Percentiles rank a stretch among this genome's conserved stretches.
These are phyloP conservation scores for Mariannaea sp. DNA, from an alignment of 2,329 filamentous ascomycete genomes.

Conservation along the genomic window DNA sequence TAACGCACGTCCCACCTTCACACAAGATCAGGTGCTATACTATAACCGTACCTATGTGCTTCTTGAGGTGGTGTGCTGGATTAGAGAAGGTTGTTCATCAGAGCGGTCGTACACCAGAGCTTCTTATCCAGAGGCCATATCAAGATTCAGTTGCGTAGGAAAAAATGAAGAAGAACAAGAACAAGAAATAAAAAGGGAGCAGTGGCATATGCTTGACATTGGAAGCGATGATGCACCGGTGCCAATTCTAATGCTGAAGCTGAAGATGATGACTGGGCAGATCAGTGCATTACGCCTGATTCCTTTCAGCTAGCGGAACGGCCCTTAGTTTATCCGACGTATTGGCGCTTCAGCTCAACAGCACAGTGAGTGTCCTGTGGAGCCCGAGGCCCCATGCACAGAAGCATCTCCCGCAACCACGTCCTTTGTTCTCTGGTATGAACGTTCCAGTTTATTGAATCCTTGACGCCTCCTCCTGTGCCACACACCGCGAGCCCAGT, in stretches of 20 bases:
- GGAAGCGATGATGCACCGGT: too few relatives aligned
- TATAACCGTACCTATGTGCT: not conserved
- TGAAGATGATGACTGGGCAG: too few relatives aligned
- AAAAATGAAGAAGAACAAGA: not conserved
- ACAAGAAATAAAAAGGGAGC: too few relatives aligned
- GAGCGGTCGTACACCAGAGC: not conserved
- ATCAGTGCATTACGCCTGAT: too few relatives aligned
- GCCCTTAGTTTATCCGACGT: constrained; percentile 18
- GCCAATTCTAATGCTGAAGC: too few relatives aligned
- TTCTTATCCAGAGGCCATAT: constrained; percentile 1
- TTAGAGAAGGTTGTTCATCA: not conserved
- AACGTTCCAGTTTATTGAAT: constrained; percentile 1
- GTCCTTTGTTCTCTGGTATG: not conserved
- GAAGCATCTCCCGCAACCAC: not conserved
- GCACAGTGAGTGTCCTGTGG: too few relatives aligned
- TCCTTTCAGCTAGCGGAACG: constrained; percentile 19
- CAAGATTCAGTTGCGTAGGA: not conserved
- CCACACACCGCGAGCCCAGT: constrained; percentile 1
- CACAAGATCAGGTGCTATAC: constrained; percentile 17
- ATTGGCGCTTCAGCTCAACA: too few relatives aligned
- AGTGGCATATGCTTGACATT: too few relatives aligned
- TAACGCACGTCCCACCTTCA: constrained; percentile 26
- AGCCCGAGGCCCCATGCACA: too few relatives aligned
- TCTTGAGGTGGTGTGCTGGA: not conserved
- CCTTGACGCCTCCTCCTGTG: constrained; percentile 12